Evolutionary conservation across 2,329 filamentous ascomycete genomes (phyloP).

Genomic region (Monosporascus ibericus): DNA sequence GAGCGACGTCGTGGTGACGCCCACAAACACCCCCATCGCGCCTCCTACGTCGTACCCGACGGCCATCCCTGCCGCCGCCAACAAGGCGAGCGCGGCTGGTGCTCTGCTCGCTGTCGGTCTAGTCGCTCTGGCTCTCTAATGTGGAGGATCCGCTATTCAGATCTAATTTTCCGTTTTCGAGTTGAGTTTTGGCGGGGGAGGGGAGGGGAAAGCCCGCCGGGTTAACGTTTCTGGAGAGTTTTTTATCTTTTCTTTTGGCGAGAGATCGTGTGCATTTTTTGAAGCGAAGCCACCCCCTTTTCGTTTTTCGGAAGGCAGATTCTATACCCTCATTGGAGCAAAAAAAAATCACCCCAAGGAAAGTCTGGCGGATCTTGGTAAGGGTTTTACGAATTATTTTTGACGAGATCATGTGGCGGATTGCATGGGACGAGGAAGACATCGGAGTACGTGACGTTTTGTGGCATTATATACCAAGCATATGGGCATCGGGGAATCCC

Average conservation of each 20-base stretch:
- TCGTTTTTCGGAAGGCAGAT: neutral
- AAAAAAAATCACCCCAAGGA: neutral
- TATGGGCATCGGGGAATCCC: neutral
- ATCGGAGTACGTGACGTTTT: neutral
- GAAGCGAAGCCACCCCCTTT: neutral
- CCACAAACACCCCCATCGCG: conserved; percentile 22
- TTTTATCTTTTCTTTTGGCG: too few species aligned
- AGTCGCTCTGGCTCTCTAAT: conserved; percentile 32
- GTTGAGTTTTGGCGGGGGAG: too few species aligned
- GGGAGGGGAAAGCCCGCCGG: too few species aligned
- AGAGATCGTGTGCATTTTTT: neutral
- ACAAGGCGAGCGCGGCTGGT: conserved; percentile 28
- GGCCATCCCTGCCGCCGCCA: conserved; percentile 31
- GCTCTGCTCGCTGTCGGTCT: conserved; percentile 33
- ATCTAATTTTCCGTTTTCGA: neutral
- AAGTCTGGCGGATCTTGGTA: too few species aligned
- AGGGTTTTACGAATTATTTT: neutral
- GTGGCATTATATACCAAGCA: neutral
- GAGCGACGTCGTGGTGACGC: neutral
- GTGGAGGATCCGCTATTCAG: neutral
- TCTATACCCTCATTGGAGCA: neutral
- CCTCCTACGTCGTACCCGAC: conserved; percentile 19
- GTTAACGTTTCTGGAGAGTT: neutral
- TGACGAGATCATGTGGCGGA: neutral
- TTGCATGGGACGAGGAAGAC: neutral